phyloP scores from a whole-genome alignment of 768 basidiomycete species.

The Pulveroboletus sp. region DNA sequence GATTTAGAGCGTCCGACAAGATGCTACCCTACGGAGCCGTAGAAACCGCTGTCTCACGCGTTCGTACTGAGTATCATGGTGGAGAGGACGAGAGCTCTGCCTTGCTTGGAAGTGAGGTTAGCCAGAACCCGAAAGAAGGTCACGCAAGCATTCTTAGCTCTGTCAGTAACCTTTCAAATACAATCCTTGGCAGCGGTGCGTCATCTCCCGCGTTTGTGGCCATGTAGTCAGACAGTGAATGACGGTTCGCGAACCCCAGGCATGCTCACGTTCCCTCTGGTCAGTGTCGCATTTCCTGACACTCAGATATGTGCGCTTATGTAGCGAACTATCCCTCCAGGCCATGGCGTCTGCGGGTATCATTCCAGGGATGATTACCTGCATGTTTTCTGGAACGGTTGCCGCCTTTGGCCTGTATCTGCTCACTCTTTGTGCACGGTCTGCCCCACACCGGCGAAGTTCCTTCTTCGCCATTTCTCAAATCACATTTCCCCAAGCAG shows the following conservation, averaged over 20 bases:
- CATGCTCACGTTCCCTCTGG: slow-evolving; percentile 87
- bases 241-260: slow-evolving; percentile 39
- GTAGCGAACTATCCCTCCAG: slow-evolving; percentile 34
- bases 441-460: slow-evolving; percentile 66
- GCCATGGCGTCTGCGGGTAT: slow-evolving; percentile 89
- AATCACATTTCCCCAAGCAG: slow-evolving; percentile 85
- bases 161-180: slow-evolving; percentile 80
- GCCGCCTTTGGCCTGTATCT: slow-evolving; percentile 87
- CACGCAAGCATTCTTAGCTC: slow-evolving; percentile 66
- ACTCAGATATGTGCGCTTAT: neutral
- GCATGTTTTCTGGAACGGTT: slow-evolving; percentile 71
- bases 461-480: slow-evolving; percentile 83
- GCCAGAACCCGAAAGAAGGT: slow-evolving; percentile 45
- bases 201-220: slow-evolving; percentile 10
- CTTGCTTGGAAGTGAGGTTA: slow-evolving; percentile 45
- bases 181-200: slow-evolving; percentile 86
- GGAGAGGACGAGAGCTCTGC: slow-evolving; percentile 50
- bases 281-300: slow-evolving; percentile 28
- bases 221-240: neutral
- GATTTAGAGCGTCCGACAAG: slow-evolving; percentile 51
- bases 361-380: slow-evolving; percentile 87
- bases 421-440: slow-evolving; percentile 76
- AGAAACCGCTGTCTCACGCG: slow-evolving; percentile 31
- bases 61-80: slow-evolving; percentile 2
- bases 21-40: slow-evolving; percentile 65